Percentiles rank a stretch among this genome's conserved stretches.
phyloP scores from a whole-genome alignment of 73 alveolate genomes.

The Strombidium stylifer region DNA sequence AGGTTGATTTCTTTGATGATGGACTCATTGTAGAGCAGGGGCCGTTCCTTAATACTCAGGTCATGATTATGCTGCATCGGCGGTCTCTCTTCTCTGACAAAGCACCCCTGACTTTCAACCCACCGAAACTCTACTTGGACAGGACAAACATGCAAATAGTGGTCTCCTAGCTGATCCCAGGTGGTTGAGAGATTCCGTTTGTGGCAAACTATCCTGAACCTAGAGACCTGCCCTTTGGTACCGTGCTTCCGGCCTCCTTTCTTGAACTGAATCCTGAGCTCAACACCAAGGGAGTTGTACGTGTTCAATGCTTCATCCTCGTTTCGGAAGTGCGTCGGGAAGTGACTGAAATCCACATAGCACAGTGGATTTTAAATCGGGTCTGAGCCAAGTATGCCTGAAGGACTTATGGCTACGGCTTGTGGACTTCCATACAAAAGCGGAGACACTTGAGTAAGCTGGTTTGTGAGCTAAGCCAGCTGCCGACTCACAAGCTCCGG shows the following conservation, averaged over 20 bases:
- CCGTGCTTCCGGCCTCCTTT: constrained; percentile 13
- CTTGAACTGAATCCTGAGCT: constrained; percentile 30
- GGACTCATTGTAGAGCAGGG: constrained; percentile 34
- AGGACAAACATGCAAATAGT: constrained; percentile 42
- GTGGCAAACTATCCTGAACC: constrained; percentile 37
- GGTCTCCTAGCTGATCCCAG: constrained; percentile 15
- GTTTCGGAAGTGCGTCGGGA: constrained; percentile 21
- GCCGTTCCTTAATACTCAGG: constrained; percentile 49
- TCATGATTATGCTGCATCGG: constrained; percentile 45
- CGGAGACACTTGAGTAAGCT: no score
- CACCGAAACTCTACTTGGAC: constrained; percentile 44
- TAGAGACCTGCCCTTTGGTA: constrained; percentile 15
- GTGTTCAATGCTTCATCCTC: constrained; percentile 42
- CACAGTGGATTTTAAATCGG: neutral
- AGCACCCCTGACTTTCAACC: constrained; percentile 21
- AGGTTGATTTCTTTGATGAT: constrained; percentile 40
- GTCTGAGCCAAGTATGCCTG: no score
- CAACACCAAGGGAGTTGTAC: constrained; percentile 33
- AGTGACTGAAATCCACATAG: constrained; percentile 36
- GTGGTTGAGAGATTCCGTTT: constrained; percentile 8
- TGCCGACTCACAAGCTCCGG: no score
- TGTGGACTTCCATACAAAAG: no score
- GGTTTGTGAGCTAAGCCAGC: no score
- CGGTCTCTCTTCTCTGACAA: constrained; percentile 33
- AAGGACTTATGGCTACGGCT: no score